phyloP scores from a whole-genome alignment of 2,329 filamentous ascomycete genomes.

The Penicillium sp. region DNA sequence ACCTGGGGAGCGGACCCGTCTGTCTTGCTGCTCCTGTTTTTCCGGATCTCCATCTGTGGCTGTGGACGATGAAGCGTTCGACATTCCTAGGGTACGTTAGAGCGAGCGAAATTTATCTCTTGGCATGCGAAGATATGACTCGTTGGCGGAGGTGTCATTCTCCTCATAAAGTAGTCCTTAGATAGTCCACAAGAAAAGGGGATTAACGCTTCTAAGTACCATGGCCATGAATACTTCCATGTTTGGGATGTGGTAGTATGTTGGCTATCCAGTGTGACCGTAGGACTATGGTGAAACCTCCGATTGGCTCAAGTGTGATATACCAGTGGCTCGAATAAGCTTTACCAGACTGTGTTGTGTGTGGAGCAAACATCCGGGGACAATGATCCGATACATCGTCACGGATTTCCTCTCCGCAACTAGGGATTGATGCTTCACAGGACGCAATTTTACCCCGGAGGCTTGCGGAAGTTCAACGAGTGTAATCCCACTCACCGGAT shows the following conservation, averaged over 20 bases:
- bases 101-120: neutral
- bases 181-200: neutral
- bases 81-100: slow-evolving; percentile 8
- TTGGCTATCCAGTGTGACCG: neutral
- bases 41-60: slow-evolving; percentile 15
- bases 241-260: neutral
- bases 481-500: neutral
- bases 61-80: slow-evolving; percentile 3
- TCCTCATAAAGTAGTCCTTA: neutral
- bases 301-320: slow-evolving; percentile 18
- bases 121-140: neutral
- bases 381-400: slow-evolving; percentile 18
- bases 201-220: neutral
- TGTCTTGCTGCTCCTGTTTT: slow-evolving; percentile 17
- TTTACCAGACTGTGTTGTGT: slow-evolving; percentile 12
- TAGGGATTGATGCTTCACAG: neutral
- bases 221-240: neutral
- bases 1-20: slow-evolving; percentile 12
- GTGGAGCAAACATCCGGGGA: slow-evolving; percentile 28
- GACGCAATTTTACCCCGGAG: slow-evolving; percentile 2
- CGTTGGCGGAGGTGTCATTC: neutral
- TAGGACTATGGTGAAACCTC: slow-evolving; percentile 2
- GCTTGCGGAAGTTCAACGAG: neutral
- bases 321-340: slow-evolving; percentile 8
- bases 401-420: slow-evolving; percentile 8